phyloP scores from a whole-genome alignment of 805 yeast species.

The Torulaspora quercuum region DNA sequence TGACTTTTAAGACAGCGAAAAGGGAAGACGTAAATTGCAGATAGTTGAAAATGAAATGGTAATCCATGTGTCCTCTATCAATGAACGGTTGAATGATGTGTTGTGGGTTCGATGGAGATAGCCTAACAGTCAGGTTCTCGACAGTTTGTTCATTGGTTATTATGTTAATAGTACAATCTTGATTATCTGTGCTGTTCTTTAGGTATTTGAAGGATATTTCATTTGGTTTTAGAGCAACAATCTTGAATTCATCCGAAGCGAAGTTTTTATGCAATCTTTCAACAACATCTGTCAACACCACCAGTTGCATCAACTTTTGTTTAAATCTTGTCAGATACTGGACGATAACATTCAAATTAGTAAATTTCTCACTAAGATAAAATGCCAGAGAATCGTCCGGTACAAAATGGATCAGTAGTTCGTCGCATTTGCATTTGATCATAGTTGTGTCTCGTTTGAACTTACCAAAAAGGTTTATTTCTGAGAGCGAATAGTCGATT shows the following conservation, averaged over 20 bases:
- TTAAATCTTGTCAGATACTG: constrained; percentile 30
- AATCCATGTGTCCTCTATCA: constrained; percentile 29
- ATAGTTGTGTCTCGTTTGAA: constrained; percentile 33
- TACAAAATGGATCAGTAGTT: constrained; percentile 30
- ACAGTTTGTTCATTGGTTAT: constrained; percentile 30
- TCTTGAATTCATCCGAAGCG: constrained; percentile 33
- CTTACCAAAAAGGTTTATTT: constrained; percentile 32
- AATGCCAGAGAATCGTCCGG: constrained; percentile 30
- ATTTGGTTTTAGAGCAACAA: constrained; percentile 33
- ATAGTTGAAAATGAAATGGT: constrained; percentile 36
- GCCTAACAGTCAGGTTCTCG: constrained; percentile 30
- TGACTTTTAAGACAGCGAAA: constrained; percentile 24
- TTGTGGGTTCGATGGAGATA: constrained; percentile 36
- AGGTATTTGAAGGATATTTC: constrained; percentile 37
- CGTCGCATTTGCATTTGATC: constrained; percentile 32
- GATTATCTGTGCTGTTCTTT: constrained; percentile 23
- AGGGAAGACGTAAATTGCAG: constrained; percentile 35
- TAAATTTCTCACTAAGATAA: constrained; percentile 29
- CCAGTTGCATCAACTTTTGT: constrained; percentile 35
- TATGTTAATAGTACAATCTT: constrained; percentile 36
- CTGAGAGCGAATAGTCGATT: constrained; percentile 32
- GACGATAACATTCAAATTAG: constrained; percentile 27
- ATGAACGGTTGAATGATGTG: constrained; percentile 35
- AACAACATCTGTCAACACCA: constrained; percentile 35
- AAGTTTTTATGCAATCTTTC: constrained; percentile 35